Evolutionary conservation across 1,139 yeast genomes (phyloP).

Genomic region (Hyphopichia pseudoburtonii): DNA sequence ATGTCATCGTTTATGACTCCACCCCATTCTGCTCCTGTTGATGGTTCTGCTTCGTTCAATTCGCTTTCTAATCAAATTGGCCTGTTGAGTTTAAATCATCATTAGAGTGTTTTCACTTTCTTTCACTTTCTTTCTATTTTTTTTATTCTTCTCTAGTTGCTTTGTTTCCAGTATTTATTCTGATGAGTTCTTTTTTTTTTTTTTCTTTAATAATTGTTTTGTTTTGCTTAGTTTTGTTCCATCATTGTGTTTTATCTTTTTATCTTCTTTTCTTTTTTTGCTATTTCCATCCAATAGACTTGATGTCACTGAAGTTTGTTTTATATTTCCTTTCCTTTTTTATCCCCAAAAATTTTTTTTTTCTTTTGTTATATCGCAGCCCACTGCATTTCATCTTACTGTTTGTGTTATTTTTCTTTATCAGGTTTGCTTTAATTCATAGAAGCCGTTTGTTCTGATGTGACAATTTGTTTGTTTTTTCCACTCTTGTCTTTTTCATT

Average conservation of each 20-base stretch:
- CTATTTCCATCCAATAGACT: neutral
- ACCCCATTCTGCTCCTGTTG: conserved; percentile 12
- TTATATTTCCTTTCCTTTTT: neutral
- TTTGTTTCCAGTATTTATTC: conserved; percentile 2
- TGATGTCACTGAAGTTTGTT: too few species aligned
- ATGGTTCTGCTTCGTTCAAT: conserved; percentile 13
- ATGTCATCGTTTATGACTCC: too few species aligned
- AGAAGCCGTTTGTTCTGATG: too few species aligned
- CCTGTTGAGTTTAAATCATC: conserved; percentile 35
- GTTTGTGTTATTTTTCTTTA: too few species aligned
- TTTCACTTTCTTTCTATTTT: neutral
- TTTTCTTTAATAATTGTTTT: neutral
- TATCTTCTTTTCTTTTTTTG: neutral
- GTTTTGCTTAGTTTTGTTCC: neutral
- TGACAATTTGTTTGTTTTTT: too few species aligned
- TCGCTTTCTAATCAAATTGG: conserved; percentile 30
- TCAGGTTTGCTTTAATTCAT: too few species aligned
- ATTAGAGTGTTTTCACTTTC: conserved; percentile 1
- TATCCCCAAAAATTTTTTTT: neutral
- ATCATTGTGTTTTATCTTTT: neutral
- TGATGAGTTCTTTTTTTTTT: conserved; percentile 1
- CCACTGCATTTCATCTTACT: too few species aligned
- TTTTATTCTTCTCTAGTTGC: conserved; percentile 1
- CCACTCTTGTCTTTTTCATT: too few species aligned
- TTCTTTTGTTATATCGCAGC: neutral